Evolutionary conservation across 2,329 filamentous ascomycete species (phyloP).

Genomic region (Sarocladium brachiariae): DNA sequence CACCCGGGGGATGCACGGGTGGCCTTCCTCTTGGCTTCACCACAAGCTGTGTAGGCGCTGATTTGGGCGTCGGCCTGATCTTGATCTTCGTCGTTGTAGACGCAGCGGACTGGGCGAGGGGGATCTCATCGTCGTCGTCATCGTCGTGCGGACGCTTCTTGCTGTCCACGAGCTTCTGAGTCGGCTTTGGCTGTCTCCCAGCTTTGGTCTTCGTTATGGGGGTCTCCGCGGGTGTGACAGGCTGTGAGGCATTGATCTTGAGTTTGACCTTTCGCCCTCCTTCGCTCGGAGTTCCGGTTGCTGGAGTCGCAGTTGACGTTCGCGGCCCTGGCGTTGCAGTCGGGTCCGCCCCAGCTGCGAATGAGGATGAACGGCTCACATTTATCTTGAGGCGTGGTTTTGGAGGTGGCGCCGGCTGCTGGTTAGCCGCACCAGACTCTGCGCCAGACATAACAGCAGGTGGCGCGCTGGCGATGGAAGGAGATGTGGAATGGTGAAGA

Average conservation of each 20-base stretch:
- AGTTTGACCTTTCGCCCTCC: conserved; percentile 34
- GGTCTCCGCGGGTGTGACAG: conserved; percentile 22
- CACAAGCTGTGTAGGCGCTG: conserved; percentile 30
- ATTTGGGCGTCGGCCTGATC: conserved; percentile 32
- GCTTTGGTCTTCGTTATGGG: conserved; percentile 48
- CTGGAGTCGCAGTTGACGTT: neutral
- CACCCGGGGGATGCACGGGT: conserved; percentile 65
- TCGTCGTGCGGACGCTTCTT: conserved; percentile 57
- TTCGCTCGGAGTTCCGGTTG: conserved; percentile 21
- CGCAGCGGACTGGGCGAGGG: conserved; percentile 19
- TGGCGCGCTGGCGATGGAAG: neutral
- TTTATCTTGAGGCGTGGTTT: conserved; percentile 35
- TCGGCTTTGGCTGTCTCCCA: conserved; percentile 52
- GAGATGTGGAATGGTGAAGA: neutral
- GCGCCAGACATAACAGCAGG: conserved; percentile 22
- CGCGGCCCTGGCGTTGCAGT: conserved; percentile 7
- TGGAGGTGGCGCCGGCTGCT: conserved; percentile 17
- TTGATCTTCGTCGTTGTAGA: conserved; percentile 47
- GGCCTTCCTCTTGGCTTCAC: conserved; percentile 62
- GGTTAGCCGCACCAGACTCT: conserved; percentile 15
- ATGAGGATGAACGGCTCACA: conserved; percentile 28
- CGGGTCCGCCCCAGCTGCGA: conserved; percentile 21
- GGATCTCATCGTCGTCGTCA: conserved; percentile 39
- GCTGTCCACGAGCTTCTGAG: conserved; percentile 47
- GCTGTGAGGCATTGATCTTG: conserved; percentile 32